Evolutionary conservation across 1,284 basidiomycete genomes (phyloP), one percentile per base, ranked within the genome.

Genomic region (Marasmius oreades): DNA sequence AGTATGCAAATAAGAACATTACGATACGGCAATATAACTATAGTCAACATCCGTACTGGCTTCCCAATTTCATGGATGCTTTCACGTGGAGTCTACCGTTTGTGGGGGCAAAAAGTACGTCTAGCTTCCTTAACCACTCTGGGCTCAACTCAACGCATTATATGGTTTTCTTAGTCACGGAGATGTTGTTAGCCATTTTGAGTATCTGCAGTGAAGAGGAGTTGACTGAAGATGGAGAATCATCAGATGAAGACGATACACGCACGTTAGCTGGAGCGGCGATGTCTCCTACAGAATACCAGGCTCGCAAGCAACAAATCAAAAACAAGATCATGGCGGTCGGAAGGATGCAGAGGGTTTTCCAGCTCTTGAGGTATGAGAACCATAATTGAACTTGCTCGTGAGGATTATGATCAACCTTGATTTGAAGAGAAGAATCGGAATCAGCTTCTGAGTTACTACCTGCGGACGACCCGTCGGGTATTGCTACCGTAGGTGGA

Each of bases 51-150:
- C 97, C 96, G 2, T 90, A 86, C 67, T 90, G 88, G 86, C 76
- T 99, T 42, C 96, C 96, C 2, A 99, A 98, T 75, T 98, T 98
- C 66, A 98, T 98, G 92, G 94, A 99, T 69, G 96, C 93, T 37
- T 99, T 99, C 71, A 98, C 96, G 1, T 99, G 97, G 97, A 94
- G 91, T 79, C 74, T 99, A 63, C 97, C 96, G 0, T 99, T 99
- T 69, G 97, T 99, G 2, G 96, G 96, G 44, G 87, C 94, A 59
- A 99, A 99, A 78, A 98, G 94, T 93, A 68, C 63, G 85, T 79
- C 22, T 55, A 52, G 46, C 52, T 14, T 55, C 33, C 59, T 55
- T 33, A 33, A 54, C 37, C 61, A 44, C 20, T 51, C 37, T 24
- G 11, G 16, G 51, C 14, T 26, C 45, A 36, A 37, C 16, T 48